Percentiles rank a stretch among this genome's conserved stretches.
Conservation (phyloP, 1,284 basidiomycete genomes). For the Phlebopus sp. region DNA sequence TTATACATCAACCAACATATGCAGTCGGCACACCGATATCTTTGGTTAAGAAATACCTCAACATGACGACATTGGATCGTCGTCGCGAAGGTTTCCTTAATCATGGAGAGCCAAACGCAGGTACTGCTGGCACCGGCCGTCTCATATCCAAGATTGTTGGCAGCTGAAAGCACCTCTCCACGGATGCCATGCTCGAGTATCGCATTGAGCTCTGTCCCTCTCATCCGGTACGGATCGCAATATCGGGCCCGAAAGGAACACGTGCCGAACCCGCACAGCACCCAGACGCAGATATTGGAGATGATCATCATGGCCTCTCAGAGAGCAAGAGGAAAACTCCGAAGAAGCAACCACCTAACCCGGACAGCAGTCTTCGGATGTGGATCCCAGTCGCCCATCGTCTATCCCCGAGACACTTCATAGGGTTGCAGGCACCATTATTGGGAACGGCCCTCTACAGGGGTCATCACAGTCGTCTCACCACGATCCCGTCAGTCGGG, state of each 20-base stretch:
- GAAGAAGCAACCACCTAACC: slow-evolving; percentile 29
- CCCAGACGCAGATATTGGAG: not conserved
- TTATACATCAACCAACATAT: slow-evolving; percentile 18
- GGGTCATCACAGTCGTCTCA: not conserved
- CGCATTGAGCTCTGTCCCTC: slow-evolving; percentile 40
- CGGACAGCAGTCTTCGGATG: slow-evolving; percentile 33
- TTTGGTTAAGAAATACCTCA: slow-evolving; percentile 34
- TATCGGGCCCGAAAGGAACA: slow-evolving; percentile 38
- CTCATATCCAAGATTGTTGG: slow-evolving; percentile 35
- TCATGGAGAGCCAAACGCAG: not conserved
- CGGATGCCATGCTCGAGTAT: slow-evolving; percentile 43
- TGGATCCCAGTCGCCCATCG: slow-evolving; percentile 33
- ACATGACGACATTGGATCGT: slow-evolving; percentile 24
- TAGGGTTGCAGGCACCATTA: not conserved
- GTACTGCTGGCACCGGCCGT: slow-evolving; percentile 18
- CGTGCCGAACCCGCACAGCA: slow-evolving; percentile 25
- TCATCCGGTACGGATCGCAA: slow-evolving; percentile 39
- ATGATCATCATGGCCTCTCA: not conserved
- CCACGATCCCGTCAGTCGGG: not conserved
- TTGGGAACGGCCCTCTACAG: not conserved
- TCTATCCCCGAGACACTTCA: not conserved
- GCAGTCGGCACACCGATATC: slow-evolving; percentile 37
- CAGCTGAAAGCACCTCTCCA: slow-evolving; percentile 37
- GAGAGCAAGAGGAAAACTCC: too few relatives aligned
- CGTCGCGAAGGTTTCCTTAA: slow-evolving; percentile 37